Evolutionary conservation across 2,329 filamentous ascomycete genomes (phyloP).

Genomic region (Sclerotinia trifoliorum): DNA sequence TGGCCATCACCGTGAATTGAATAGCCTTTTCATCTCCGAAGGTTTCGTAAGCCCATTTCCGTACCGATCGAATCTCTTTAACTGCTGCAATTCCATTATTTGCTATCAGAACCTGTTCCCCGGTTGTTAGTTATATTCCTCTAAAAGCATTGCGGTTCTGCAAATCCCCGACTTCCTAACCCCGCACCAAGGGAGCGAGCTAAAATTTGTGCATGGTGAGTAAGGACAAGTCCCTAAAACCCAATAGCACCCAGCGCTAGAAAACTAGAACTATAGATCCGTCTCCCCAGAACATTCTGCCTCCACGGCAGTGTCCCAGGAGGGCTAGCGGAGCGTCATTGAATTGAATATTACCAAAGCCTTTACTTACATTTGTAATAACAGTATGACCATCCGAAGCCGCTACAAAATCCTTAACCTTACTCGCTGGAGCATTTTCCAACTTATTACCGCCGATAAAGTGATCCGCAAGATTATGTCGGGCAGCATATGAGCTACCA

Average conservation of each 20-base stretch:
- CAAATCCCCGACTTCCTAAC: too few species aligned
- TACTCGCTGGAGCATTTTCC: conserved; percentile 75
- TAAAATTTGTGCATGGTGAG: not conserved
- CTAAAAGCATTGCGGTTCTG: not conserved
- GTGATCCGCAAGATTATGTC: conserved; percentile 81
- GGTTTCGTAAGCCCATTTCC: conserved; percentile 99
- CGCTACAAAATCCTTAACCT: conserved; percentile 95
- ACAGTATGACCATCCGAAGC: conserved; percentile 91
- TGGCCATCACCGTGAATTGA: conserved; percentile 99
- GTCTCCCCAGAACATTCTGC: not conserved
- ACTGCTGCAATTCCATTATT: conserved; percentile 99
- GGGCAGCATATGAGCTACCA: conserved; percentile 70
- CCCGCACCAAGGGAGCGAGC: not conserved
- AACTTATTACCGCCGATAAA: conserved; percentile 95
- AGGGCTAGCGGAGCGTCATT: conserved; percentile 5
- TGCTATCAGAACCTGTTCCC: conserved; percentile 82
- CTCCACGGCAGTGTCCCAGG: not conserved
- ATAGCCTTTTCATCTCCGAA: conserved; percentile 98
- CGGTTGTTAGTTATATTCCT: not conserved
- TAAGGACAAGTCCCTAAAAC: not conserved
- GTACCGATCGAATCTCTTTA: conserved; percentile 97
- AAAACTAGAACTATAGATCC: not conserved
- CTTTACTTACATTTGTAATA: conserved; percentile 76
- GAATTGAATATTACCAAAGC: not conserved
- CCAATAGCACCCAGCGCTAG: not conserved